These are phyloP conservation scores for Prunus mongolica DNA, from an alignment of 306 rosid species.

Conservation along the genomic window DNA sequence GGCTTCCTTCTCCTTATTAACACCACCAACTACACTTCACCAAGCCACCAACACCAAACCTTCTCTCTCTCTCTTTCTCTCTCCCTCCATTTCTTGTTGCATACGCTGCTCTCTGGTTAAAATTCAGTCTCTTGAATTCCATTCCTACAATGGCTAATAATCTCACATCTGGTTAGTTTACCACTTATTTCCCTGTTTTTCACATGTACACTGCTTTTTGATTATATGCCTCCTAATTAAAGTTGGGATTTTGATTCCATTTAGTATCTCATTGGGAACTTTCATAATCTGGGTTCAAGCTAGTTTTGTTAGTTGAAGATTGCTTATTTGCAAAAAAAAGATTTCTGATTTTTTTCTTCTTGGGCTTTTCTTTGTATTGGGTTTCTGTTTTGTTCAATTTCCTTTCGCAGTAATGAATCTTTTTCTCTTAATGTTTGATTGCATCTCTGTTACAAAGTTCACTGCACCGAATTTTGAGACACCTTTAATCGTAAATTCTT, in stretches of 20 bases:
- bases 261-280: background rate
- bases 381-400: conserved; percentile 7
- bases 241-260: background rate
- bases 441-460: background rate
- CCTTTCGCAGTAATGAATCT: background rate
- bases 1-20: background rate
- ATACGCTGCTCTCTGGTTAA: conserved; percentile 33
- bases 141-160: conserved; percentile 42
- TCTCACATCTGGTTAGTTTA: conserved; percentile 47
- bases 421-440: background rate
- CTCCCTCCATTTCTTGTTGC: conserved; percentile 17
- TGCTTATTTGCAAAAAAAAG: conserved; percentile 19
- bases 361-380: conserved; percentile 10
- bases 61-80: conserved; percentile 6
- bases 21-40: background rate
- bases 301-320: conserved; percentile 35
- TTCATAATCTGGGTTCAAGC: conserved; percentile 16
- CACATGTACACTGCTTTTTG: background rate
- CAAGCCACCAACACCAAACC: conserved; percentile 7
- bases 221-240: background rate
- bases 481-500: background rate
- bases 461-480: background rate
- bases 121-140: conserved; percentile 4
- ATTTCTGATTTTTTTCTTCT: background rate
- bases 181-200: background rate